Conservation (phyloP, 495 filamentous ascomycete species). For the Podospora conica region DNA sequence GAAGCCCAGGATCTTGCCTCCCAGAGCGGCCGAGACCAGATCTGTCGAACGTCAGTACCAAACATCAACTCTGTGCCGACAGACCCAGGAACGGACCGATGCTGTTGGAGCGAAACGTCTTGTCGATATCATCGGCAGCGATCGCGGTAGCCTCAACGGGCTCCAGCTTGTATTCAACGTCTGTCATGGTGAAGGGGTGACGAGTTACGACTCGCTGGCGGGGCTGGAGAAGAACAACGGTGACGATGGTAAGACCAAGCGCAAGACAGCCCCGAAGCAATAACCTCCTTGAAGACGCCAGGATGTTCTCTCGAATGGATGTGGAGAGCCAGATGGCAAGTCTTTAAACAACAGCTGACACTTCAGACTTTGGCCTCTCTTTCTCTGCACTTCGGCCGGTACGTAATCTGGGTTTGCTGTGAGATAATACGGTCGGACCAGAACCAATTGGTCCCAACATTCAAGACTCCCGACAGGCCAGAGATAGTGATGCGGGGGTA, state of each 20-base stretch:
- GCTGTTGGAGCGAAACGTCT: conserved; percentile 60
- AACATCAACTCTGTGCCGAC: neutral
- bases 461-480: neutral
- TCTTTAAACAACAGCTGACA: neutral
- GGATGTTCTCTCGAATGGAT: neutral
- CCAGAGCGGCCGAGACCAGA: conserved; percentile 67
- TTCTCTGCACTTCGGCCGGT: neutral
- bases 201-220: neutral
- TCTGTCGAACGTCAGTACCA: conserved; percentile 44
- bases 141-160: conserved; percentile 43
- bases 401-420: neutral
- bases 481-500: conserved; percentile 10
- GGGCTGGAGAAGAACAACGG: neutral
- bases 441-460: conserved; percentile 8
- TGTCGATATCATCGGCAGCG: conserved; percentile 57
- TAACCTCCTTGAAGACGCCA: neutral
- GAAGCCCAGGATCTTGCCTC: conserved; percentile 65
- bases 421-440: neutral
- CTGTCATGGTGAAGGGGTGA: conserved; percentile 16
- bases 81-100: conserved; percentile 50
- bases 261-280: neutral
- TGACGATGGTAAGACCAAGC: neutral
- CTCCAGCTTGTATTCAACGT: conserved; percentile 42
- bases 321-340: neutral
- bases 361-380: neutral